Evolutionary conservation across 768 basidiomycete genomes (phyloP), one percentile per base, ranked within the genome.

Genomic region (Rossbeevera mucosa): DNA sequence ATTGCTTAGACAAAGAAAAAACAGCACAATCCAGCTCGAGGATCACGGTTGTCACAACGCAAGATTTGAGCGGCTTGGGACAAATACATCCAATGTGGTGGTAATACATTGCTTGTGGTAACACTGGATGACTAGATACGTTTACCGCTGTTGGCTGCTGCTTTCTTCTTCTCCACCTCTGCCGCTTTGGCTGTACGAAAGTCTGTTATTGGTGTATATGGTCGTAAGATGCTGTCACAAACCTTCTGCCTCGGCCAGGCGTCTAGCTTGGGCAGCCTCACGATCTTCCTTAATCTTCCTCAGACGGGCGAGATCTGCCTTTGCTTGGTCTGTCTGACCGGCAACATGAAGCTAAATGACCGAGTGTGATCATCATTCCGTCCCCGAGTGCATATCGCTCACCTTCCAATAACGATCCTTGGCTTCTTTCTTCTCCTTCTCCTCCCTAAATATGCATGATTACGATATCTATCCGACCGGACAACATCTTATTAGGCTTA

Each of bases 291-390:
- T 81, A 63, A 98, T 91, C 81, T 85, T 88, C 43, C 82, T 81
- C 14, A 98, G 80, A 30, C 94, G 81, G 18, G 86, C 81, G 46
- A 98, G 82, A 69, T 98, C 94, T 4, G 85, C 69, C 72, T 93
- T 89, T 18, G 94, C 94, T 67, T 96, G 79, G 30, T 87, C 84
- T 0, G 94, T 97, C 82, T 96, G 89, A 54, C 94, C 94, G 68
- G 80, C 75, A 14, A 74, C 47, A 61, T 91, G 88, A 28, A 88
- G 74, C 88, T 88, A 58, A 7, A 36, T 8, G 5, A 12, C 46
- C 25, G 41, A 3, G 29, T 51, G 45, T 56, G 22, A 51, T 53
- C 26, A 51, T 26, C 14, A 16, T 49, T 36, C 28, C 47, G 52
- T 48, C 12, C 1, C 2, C 20, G 20, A 63, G 31, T 22, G 42